Evolutionary conservation across 768 basidiomycete genomes (phyloP), one percentile per base, ranked within the genome.

Genomic region (Dioszegia hungarica): DNA sequence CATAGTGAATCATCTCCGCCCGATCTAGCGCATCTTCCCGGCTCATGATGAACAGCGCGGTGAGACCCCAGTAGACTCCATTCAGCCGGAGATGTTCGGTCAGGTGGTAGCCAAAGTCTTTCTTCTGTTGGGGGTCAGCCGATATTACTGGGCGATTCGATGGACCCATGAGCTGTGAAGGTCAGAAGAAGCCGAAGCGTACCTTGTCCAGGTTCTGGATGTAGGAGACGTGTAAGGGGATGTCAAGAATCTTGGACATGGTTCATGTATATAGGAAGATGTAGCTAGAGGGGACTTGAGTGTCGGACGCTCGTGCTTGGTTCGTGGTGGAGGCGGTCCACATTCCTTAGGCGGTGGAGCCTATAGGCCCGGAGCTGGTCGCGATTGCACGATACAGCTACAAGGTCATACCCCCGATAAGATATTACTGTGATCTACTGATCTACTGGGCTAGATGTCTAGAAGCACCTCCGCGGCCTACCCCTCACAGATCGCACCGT

Each of bases 41-140:
- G 0, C 81, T 83, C 85, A 98, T 88, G 43, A 91, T 79, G 34
- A 82, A 87, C 2, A 94, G 78, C 0, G 95, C 91, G 0, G 88
- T 90, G 37, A 92, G 79, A 8, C 91, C 95, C 95, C 95, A 99
- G 76, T 95, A 99, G 8, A 98, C 80, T 1, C 92, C 94, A 75
- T 97, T 98, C 77, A 99, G 80, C 6, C 94, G 88, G 6, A 98
- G 82, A 76, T 99, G 95, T 12, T 91, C 81, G 0, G 93, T 93
- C 19, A 94, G 80, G 74, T 94, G 90, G 77, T 94, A 94, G 1
- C 82, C 80, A 17, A 95, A 81, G 62, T 91, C 90, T 56, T 86
- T 86, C 77, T 80, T 86, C 88, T 77, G 56, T 3, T 22, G 15
- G 3, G 20, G 14, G 43, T 60, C 43, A 62, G 58, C 24, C 38